Base-by-base conservation (phyloP, 129 eudicot genomes). In the Pittosporum tobira region DNA sequence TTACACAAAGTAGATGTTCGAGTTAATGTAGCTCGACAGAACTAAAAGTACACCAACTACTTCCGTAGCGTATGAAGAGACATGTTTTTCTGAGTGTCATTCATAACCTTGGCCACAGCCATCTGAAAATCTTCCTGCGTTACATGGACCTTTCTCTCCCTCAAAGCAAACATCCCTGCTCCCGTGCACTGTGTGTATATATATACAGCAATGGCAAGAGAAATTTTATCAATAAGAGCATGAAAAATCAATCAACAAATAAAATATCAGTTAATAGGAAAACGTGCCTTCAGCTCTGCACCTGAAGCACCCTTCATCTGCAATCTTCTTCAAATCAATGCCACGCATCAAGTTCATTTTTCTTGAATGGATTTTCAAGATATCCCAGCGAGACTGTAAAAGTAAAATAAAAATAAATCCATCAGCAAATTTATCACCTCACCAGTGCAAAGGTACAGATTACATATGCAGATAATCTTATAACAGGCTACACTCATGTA, bases 51-150 rank as follows among this genome's bases (percentile, higher is more conserved):
- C 11, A 27, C 61, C 5, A 36, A 48, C 38, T 88, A 88, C 79
- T 88, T 88, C 96, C 96, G 84, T 13, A 88, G 83, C 79, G 84
- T 88, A 51, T 94, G 77, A 36, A 88, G 69, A 0, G 96, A 88
- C 96, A 88, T 88, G 75, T 88, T 88, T 38, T 84, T 88, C 69
- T 84, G 91, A 0, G 81, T 84, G 34, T 88, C 94, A 73, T 84
- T 81, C 96, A 88, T 84, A 12, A 84, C 96, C 77, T 88, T 84
- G n/a, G 96, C 91, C 31, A 84, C 94, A 3, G 94, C 96, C 96
- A 88, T 88, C 71, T 88, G 94, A 44, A 88, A 88, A 73, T 88
- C 97, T 63, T 88, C 97, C 23, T 81, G 97, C 13, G 97, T 88
- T 51, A 84, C 93, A 14, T 88, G 97, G 22, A 88, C 91, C 72